Percentiles rank a stretch among this genome's conserved stretches.
Conservation (phyloP, 164 flowering plant species). For the Liriodendron chinense region DNA sequence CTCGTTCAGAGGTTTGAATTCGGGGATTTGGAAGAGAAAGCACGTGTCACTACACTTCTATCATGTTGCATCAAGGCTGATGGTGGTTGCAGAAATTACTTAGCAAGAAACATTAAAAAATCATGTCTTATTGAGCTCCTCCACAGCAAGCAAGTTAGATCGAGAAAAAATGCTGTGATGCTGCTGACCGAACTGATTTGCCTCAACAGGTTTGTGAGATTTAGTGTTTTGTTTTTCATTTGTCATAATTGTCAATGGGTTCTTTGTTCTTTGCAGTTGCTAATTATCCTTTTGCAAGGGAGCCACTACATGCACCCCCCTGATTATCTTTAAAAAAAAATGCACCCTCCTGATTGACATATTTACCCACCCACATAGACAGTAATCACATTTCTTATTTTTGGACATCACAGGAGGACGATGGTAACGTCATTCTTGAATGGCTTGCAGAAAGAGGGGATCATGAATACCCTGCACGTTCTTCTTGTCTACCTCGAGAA, state of each 20-base stretch:
- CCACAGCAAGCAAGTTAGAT: conserved; percentile 39
- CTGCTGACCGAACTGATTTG: conserved; percentile 57
- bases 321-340: background rate
- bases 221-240: background rate
- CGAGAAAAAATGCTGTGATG: conserved; percentile 39
- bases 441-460: conserved; percentile 42
- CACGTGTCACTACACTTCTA: conserved; percentile 38
- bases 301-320: background rate
- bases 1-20: conserved; percentile 45
- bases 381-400: background rate
- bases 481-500: conserved; percentile 50
- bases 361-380: too few relatives aligned
- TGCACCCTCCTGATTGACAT: background rate
- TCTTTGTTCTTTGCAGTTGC: background rate
- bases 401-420: conserved; percentile 41
- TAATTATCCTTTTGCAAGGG: background rate
- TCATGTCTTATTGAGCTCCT: conserved; percentile 47
- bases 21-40: conserved; percentile 50
- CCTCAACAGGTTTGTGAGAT: conserved; percentile 48
- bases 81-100: conserved; percentile 44
- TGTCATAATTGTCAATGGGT: background rate
- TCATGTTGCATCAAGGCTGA: conserved; percentile 54
- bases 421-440: conserved; percentile 37
- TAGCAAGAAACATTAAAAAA: conserved; percentile 43
- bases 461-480: conserved; percentile 45